Percentiles rank a stretch among this genome's conserved stretches.
Evolutionary conservation across 305 asterid genomes (phyloP).

Genomic region (Vinca major): DNA sequence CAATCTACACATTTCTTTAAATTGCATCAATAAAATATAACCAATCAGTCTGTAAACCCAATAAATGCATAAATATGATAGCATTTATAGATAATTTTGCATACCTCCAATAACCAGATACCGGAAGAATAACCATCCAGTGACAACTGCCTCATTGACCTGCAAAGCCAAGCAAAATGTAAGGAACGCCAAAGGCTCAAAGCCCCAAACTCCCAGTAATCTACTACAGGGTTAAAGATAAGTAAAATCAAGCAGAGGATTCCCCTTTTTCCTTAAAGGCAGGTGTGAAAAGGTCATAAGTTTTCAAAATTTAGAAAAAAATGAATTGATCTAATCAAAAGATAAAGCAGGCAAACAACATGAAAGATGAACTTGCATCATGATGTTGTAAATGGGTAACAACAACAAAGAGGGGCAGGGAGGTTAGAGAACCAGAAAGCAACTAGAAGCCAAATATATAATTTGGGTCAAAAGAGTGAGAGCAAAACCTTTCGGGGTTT

Average conservation of each 20-base stretch:
- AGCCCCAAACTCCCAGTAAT: not conserved
- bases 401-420: not conserved
- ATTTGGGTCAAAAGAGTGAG: not conserved
- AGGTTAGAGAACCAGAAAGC: not conserved
- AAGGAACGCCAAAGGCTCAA: not conserved
- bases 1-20: not conserved
- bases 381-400: not conserved
- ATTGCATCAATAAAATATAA: conserved; percentile 1
- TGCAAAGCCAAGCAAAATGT: conserved; percentile 24
- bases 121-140: conserved; percentile 96
- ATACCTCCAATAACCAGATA: conserved; percentile 96
- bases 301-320: not conserved
- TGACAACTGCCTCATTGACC: conserved; percentile 94
- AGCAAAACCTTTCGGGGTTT: conserved; percentile 86
- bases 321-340: not conserved
- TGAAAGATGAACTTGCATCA: not conserved
- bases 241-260: not conserved
- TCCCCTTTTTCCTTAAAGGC: not conserved
- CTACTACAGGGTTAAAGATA: not conserved
- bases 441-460: not conserved
- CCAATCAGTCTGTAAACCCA: not conserved
- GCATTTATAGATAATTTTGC: conserved; percentile 10
- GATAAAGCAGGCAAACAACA: not conserved
- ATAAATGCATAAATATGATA: conserved; percentile 9
- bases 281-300: not conserved